A percentile compares a stretch with the other conserved stretches of the same genome.
Conservation (phyloP, 2,329 filamentous ascomycete species). For the Arthrobotrys sphaeroides region DNA sequence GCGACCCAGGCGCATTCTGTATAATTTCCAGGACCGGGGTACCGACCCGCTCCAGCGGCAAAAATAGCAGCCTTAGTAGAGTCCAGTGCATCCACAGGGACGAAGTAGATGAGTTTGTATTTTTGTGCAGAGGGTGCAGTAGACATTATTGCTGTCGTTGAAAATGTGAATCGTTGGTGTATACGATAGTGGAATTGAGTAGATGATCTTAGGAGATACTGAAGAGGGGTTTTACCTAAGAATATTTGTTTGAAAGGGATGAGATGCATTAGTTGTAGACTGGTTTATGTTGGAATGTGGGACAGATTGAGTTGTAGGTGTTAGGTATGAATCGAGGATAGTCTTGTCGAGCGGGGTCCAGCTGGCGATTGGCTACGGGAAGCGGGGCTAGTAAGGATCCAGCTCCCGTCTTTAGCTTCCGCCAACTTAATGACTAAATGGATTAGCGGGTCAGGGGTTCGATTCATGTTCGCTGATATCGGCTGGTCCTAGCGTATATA, state of each 20-base stretch:
- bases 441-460: slow-evolving; percentile 3
- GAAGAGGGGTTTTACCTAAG: slow-evolving; percentile 1
- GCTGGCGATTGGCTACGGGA: background rate
- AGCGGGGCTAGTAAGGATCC: background rate
- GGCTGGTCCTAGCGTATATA: background rate
- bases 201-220: background rate
- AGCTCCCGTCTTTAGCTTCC: slow-evolving; percentile 5
- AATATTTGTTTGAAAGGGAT: slow-evolving; percentile 4
- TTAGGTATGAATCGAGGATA: background rate
- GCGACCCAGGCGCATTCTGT: slow-evolving; percentile 67
- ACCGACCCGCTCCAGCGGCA: slow-evolving; percentile 67
- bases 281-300: background rate
- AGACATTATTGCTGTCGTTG: background rate
- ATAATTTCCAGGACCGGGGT: slow-evolving; percentile 64
- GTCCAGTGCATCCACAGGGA: slow-evolving; percentile 63
- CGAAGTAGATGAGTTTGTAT: slow-evolving; percentile 66
- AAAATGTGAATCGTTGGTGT: background rate
- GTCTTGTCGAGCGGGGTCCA: slow-evolving; percentile 24
- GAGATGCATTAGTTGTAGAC: slow-evolving; percentile 14
- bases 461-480: too few relatives aligned
- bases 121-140: slow-evolving; percentile 4
- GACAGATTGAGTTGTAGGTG: background rate
- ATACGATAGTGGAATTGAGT: background rate
- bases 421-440: background rate
- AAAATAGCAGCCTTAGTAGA: slow-evolving; percentile 69